These are phyloP conservation scores for Tetradesmus lagerheimii DNA, from an alignment of 139 green algal species.

Conservation along the genomic window DNA sequence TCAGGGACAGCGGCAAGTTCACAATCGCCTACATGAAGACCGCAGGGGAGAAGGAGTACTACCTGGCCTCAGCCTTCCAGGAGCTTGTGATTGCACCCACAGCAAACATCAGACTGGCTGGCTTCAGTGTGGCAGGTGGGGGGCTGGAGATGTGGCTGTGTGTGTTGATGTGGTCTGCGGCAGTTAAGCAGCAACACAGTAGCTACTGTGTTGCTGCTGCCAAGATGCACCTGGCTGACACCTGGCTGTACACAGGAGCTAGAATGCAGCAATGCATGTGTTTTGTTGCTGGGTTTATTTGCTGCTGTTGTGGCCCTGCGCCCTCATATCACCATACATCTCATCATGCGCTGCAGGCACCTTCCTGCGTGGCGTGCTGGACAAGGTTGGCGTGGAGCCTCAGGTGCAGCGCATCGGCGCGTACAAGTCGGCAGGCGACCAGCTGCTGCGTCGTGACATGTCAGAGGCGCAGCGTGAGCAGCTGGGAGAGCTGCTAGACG, in stretches of 20 bases:
- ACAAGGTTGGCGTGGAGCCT: slow-evolving; percentile 94
- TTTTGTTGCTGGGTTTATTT: too few relatives aligned
- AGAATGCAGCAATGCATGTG: too few relatives aligned
- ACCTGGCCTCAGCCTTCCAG: slow-evolving; percentile 82
- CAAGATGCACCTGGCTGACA: too few relatives aligned
- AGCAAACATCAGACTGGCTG: slow-evolving; percentile 82
- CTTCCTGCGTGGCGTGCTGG: slow-evolving; percentile 91
- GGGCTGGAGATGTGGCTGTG: not conserved
- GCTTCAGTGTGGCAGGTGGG: slow-evolving; percentile 84
- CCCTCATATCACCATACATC: too few relatives aligned
- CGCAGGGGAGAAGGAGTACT: slow-evolving; percentile 91
- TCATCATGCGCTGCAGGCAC: slow-evolving; percentile 59
- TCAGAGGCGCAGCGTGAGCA: slow-evolving; percentile 82
- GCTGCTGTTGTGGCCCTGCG: too few relatives aligned
- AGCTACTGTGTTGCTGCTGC: too few relatives aligned
- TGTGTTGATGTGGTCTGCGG: too few relatives aligned
- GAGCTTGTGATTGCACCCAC: slow-evolving; percentile 92
- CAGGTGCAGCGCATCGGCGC: slow-evolving; percentile 93
- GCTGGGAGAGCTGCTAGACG: slow-evolving; percentile 89
- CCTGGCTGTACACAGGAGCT: too few relatives aligned
- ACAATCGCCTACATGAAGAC: slow-evolving; percentile 87
- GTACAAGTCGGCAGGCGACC: slow-evolving; percentile 92
- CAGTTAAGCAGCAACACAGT: too few relatives aligned
- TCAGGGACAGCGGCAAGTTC: slow-evolving; percentile 88
- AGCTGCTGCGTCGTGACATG: slow-evolving; percentile 94